These are phyloP conservation scores for Podaxis mareebaensis DNA, from an alignment of 768 basidiomycete species.

Conservation along the genomic window DNA sequence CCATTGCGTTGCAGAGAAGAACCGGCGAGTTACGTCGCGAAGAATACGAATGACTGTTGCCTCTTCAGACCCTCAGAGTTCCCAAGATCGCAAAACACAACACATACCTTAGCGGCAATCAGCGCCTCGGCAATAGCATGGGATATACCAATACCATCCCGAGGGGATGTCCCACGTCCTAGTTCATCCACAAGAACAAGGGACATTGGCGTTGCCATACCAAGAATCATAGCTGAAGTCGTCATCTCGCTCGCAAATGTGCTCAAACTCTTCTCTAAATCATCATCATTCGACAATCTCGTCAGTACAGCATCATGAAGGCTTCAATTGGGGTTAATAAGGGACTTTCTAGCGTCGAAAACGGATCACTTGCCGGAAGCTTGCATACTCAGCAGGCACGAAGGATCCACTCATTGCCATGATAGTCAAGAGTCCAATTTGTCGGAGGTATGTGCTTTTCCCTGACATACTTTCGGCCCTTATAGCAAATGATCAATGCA, in stretches of 20 bases:
- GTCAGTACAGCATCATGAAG: constrained; percentile 84
- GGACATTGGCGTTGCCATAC: constrained; percentile 67
- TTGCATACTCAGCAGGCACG: constrained; percentile 92
- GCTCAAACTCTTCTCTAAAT: constrained; percentile 85
- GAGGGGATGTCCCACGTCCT: constrained; percentile 87
- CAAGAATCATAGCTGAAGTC: constrained; percentile 87
- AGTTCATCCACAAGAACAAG: constrained; percentile 93
- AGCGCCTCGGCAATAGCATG: constrained; percentile 82
- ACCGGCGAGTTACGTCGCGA: constrained; percentile 67
- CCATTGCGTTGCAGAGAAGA: neutral
- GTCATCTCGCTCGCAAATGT: constrained; percentile 98
- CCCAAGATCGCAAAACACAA: neutral
- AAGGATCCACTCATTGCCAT: constrained; percentile 93
- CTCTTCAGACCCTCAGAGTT: constrained; percentile 7
- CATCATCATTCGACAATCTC: constrained; percentile 92
- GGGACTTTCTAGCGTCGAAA: neutral
- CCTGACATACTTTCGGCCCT: constrained; percentile 56
- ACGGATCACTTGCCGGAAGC: constrained; percentile 58
- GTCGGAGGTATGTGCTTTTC: constrained; percentile 92
- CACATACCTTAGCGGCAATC: constrained; percentile 66
- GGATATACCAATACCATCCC: constrained; percentile 79
- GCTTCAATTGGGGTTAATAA: constrained; percentile 33
- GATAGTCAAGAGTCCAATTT: constrained; percentile 78
- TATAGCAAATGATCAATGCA: neutral
- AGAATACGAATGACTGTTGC: constrained; percentile 79